Evolutionary conservation across 2,329 filamentous ascomycete species (phyloP).

Genomic region (Xylariaceae sp.): DNA sequence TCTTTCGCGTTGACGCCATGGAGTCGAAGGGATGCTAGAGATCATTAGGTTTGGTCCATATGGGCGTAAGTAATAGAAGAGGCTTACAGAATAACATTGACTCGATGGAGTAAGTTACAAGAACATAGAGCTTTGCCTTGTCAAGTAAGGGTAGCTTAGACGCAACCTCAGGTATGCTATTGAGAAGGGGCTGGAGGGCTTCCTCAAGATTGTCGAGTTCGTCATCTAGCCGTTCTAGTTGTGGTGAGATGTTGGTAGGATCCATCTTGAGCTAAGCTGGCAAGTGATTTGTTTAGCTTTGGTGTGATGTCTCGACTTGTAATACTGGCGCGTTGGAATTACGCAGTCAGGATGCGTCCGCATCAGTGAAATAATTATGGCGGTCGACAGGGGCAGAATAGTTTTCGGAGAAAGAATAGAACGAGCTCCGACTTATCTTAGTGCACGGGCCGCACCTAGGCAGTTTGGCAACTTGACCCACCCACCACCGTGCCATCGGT

Average conservation of each 20-base stretch:
- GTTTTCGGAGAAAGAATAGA: constrained; percentile 14
- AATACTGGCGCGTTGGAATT: not conserved
- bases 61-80: not conserved
- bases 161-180: constrained; percentile 66
- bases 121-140: constrained; percentile 90
- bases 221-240: constrained; percentile 73
- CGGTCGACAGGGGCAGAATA: constrained; percentile 34
- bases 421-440: not conserved
- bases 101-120: constrained; percentile 86
- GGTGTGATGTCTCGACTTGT: not conserved
- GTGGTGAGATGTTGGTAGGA: constrained; percentile 61
- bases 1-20: constrained; percentile 80
- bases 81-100: constrained; percentile 80
- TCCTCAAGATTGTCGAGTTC: constrained; percentile 80
- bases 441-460: not conserved
- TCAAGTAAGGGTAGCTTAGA: constrained; percentile 88
- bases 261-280: constrained; percentile 42
- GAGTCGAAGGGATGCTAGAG: constrained; percentile 69
- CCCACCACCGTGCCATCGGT: too few species aligned
- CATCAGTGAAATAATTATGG: constrained; percentile 34
- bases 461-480: not conserved
- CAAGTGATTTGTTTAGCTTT: too few species aligned
- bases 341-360: too few species aligned
- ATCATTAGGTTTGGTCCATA: constrained; percentile 11
- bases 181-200: constrained; percentile 72